A percentile compares a stretch with the other conserved stretches of the same genome.
These are phyloP conservation scores for Ganoderma boninense DNA, from an alignment of 1,284 basidiomycete genomes.

Conservation along the genomic window DNA sequence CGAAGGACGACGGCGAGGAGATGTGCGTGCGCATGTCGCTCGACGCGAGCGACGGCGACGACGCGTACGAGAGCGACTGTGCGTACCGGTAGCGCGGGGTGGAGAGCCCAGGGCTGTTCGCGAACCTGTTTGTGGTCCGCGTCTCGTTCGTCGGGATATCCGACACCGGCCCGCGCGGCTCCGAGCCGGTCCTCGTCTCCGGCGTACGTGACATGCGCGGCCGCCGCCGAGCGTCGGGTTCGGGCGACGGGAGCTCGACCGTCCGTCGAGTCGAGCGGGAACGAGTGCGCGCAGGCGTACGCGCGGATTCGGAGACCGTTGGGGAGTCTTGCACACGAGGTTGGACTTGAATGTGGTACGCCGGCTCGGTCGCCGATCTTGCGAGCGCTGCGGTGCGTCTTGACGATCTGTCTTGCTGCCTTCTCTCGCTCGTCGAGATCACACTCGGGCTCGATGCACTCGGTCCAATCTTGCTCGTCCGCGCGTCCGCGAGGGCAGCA, in stretches of 20 bases:
- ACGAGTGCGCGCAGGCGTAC: not conserved
- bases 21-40: conserved; percentile 24
- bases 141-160: conserved; percentile 23
- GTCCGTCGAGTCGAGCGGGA: not conserved
- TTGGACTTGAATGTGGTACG: not conserved
- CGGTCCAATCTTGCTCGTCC: not conserved
- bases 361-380: conserved; percentile 2
- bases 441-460: conserved; percentile 2
- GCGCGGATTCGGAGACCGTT: not conserved
- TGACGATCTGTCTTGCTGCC: not conserved
- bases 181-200: not conserved
- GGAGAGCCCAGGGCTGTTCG: conserved; percentile 8
- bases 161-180: conserved; percentile 4
- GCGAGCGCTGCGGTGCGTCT: not conserved
- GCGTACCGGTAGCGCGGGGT: conserved; percentile 10
- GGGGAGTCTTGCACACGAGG: not conserved
- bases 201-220: not conserved
- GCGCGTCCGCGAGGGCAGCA: conserved; percentile 5
- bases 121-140: conserved; percentile 10
- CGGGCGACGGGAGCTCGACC: not conserved
- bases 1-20: conserved; percentile 22
- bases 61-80: conserved; percentile 27
- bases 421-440: not conserved
- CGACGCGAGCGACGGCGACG: conserved; percentile 21
- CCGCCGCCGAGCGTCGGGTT: too few species aligned